Base-by-base conservation (phyloP, 306 rosid species). In the Vigna radiata region DNA sequence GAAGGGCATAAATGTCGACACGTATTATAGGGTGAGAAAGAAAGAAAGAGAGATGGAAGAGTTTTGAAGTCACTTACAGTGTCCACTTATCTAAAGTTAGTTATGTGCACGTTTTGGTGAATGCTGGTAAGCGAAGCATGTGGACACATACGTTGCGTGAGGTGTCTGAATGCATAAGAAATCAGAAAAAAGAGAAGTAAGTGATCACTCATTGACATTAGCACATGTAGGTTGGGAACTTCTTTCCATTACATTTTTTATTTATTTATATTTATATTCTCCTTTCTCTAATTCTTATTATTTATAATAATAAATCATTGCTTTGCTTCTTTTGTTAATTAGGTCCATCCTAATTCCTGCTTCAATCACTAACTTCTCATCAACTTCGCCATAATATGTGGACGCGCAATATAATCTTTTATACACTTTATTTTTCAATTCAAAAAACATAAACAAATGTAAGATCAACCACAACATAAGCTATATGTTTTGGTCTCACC, bases 41-140 rank as follows among this genome's bases (percentile, higher is more conserved):
- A 25, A 3, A 25, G 27, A 25, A n/a, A 70, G 52, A 39, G 60
- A 25, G 50, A 15, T 44, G 12, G 79, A 37, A 62, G 73, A 75
- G 14, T 33, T 70, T 55, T 71, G 2, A 68, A 76, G 82, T 82
- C 8, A 53, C 62, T 76, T 75, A 62, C 68, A 77, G 4, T 18
- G 12, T 44, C 61, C 64, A 65, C 19, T 68, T 61, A 73, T 62
- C 23, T 29, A 82, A 85, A 89, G 91, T 83, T 83, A 83, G 90
- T 84, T 85, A 89, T 80, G 90, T 88, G 86, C 91, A 89, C 92
- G 91, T 89, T 88, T 85, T 81, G 85, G 85, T 77, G 89, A 88
- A 81, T 77, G 84, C 63, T 54, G 80, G 85, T 77, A 78, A 85
- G 86, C 77, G 13, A 79, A 77, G 85, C 82, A 85, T 83, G 86